Base-by-base conservation (phyloP, 1,284 basidiomycete genomes). In the Ustilago loliicola region DNA sequence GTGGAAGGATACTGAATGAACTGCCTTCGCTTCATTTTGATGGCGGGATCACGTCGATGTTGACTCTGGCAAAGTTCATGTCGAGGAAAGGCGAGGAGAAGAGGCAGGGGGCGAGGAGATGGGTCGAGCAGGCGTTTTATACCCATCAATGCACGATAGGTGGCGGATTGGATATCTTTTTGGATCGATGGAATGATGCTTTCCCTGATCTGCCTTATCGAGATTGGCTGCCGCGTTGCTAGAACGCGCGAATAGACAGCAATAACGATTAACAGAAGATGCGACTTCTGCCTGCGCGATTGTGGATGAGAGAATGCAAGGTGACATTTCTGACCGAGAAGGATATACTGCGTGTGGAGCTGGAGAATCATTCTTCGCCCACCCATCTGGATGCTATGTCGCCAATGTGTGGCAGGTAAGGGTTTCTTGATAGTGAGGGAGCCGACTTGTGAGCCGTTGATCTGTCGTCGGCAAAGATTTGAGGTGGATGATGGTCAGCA, bases 91-190 rank as follows among this genome's bases (percentile, higher is more conserved):
- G 51, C 8, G 61, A 68, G 10, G 57, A 67, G 32, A 42, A 45
- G 19, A 52, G 61, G n/a, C 79, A 57, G 10, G 63, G 68, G 21
- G 60, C 74, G 29, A 42, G 50, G 13, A 52, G 65, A 29, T 81
- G 79, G 80, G 56, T 78, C 27, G 67, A 76, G 27, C 70, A 82
- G 50, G 83, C 83, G 0, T 68, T 78, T 45, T 76, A 75, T 30
- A 72, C 76, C 8, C 83, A 84, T 66, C 64, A 78, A 23, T 79
- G 76, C 57, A 82, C 83, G 55, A 83, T 84, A 25, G 81, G 81
- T 1, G 83, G 83, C n/a, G 83, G 83, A 0, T 40, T 63, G 47
- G 68, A 74, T 29, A 67, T 84, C 64, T 82, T 84, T 42, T 48
- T 80, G 25, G 80, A 83, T 53, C 74, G 83, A 8, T 84, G 78